phyloP scores from a whole-genome alignment of 106 monocot genomes.

The Allium cepa region DNA sequence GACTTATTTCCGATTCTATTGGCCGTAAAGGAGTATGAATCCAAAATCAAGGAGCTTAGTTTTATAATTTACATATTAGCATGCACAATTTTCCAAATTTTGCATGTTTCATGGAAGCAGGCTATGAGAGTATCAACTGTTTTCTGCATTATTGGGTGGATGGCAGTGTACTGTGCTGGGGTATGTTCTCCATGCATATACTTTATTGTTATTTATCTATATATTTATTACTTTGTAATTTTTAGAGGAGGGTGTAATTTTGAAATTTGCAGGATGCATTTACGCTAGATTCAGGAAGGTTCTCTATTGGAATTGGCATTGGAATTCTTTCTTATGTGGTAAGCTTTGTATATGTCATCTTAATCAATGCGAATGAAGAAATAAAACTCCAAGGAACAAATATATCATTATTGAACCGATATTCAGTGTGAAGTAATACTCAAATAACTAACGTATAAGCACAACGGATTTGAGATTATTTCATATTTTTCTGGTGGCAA shows the following conservation, averaged over 20 bases:
- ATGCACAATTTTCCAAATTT: constrained; percentile 7
- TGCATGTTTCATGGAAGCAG: constrained; percentile 22
- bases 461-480: no score
- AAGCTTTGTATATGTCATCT: not conserved
- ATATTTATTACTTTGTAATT: not conserved
- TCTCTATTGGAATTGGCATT: constrained; percentile 50
- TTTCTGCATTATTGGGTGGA: constrained; percentile 64
- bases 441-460: no score
- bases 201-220: not conserved
- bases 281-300: constrained; percentile 41
- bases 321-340: constrained; percentile 72
- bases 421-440: no score
- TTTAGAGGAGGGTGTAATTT: not conserved
- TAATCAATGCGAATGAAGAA: not conserved
- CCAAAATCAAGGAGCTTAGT: not conserved
- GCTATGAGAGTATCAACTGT: constrained; percentile 61
- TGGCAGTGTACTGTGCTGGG: constrained; percentile 44
- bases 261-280: constrained; percentile 26
- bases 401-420: no score
- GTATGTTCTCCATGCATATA: constrained; percentile 18
- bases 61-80: not conserved
- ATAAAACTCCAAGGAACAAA: not conserved
- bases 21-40: constrained; percentile 59
- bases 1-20: constrained; percentile 33
- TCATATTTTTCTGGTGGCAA: no score